Evolutionary conservation across 2,329 filamentous ascomycete genomes (phyloP).

Genomic region (Zasmidium cellare): DNA sequence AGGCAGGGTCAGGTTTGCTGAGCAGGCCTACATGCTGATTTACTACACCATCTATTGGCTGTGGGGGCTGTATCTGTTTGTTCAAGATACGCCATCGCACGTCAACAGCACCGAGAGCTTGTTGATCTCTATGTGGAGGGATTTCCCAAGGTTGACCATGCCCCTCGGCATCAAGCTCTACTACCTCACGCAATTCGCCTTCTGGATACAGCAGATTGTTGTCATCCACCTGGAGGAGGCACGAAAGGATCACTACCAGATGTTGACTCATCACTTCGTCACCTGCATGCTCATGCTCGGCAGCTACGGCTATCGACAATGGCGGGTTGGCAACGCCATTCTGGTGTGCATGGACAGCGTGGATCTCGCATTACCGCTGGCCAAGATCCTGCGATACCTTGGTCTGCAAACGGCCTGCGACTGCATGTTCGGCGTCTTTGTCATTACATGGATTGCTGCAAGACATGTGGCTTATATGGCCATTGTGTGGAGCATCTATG

Average conservation of each 20-base stretch:
- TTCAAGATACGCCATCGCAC: constrained; percentile 29
- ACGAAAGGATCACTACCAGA: constrained; percentile 92
- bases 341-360: constrained; percentile 92
- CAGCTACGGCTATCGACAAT: constrained; percentile 85
- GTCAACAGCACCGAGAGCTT: constrained; percentile 23
- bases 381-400: constrained; percentile 92
- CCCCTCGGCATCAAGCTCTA: constrained; percentile 79
- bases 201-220: constrained; percentile 92
- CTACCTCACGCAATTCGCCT: constrained; percentile 84
- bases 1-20: constrained; percentile 76
- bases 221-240: constrained; percentile 93
- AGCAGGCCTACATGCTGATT: constrained; percentile 87
- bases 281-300: constrained; percentile 77
- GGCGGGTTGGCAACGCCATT: constrained; percentile 83
- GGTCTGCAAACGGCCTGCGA: constrained; percentile 77
- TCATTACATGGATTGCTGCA: constrained; percentile 78
- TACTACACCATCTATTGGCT: constrained; percentile 84
- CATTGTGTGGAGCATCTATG: constrained; percentile 80
- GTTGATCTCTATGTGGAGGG: constrained; percentile 66
- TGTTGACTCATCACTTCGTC: constrained; percentile 92
- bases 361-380: constrained; percentile 77
- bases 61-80: constrained; percentile 68
- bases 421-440: constrained; percentile 78
- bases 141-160: constrained; percentile 79
- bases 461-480: constrained; percentile 79